Conservation (phyloP, 192 early-diverging fungal genomes). For the Podila clonocystis region DNA sequence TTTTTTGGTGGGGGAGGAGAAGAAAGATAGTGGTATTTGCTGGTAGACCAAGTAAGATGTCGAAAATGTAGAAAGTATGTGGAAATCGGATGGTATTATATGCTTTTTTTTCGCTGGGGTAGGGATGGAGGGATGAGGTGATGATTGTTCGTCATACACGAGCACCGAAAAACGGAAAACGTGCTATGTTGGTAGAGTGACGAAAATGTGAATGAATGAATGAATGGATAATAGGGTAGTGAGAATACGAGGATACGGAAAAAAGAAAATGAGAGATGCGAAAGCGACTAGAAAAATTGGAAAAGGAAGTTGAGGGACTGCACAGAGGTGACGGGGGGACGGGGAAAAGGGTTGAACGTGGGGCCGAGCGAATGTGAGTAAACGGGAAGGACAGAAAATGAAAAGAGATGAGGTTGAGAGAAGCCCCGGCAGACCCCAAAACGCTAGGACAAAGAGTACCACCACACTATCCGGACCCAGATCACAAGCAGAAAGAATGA, state of each 20-base stretch:
- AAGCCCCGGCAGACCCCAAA: too few species aligned
- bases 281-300: slow-evolving; percentile 23
- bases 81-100: not conserved
- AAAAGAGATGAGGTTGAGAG: too few species aligned
- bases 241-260: not conserved
- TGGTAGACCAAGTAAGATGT: too few species aligned
- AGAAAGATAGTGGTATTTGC: too few species aligned
- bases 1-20: not conserved
- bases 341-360: not conserved
- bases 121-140: not conserved
- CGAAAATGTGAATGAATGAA: not conserved
- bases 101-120: not conserved
- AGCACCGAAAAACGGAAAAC: not conserved
- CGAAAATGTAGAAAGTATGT: too few species aligned
- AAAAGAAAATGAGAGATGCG: not conserved
- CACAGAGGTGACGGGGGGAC: slow-evolving; percentile 2
- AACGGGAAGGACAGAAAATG: not conserved
- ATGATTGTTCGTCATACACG: too few species aligned
- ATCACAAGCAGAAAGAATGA: too few species aligned
- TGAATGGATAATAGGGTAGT: not conserved
- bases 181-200: not conserved
- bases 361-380: not conserved
- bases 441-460: too few species aligned
- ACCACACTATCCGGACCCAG: too few species aligned
- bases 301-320: slow-evolving; percentile 93